Percentiles rank a stretch among this genome's conserved stretches.
Conservation (phyloP, 139 green algal species). For the Chlamydomonas eustigma region DNA sequence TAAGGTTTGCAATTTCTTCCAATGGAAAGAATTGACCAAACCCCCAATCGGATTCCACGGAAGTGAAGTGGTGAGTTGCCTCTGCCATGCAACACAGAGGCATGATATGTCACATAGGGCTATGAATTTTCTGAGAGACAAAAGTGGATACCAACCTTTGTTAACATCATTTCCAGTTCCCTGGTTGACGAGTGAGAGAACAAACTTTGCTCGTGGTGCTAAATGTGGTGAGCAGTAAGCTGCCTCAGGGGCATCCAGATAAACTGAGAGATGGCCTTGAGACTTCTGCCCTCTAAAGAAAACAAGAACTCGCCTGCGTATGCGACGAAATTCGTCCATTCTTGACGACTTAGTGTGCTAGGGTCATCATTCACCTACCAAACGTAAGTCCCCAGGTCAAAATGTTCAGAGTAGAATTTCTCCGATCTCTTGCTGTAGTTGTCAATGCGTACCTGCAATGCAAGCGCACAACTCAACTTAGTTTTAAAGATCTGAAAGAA, state of each 20-base stretch:
- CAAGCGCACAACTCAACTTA: not conserved
- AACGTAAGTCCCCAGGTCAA: slow-evolving; percentile 71
- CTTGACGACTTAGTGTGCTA: not conserved
- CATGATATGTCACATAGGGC: not conserved
- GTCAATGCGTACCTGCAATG: slow-evolving; percentile 44
- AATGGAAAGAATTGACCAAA: slow-evolving; percentile 79
- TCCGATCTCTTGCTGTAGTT: slow-evolving; percentile 30
- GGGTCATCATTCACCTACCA: slow-evolving; percentile 49
- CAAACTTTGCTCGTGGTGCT: slow-evolving; percentile 70
- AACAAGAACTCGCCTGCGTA: slow-evolving; percentile 70
- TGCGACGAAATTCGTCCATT: not conserved
- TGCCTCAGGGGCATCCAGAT: slow-evolving; percentile 71
- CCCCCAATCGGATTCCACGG: slow-evolving; percentile 75
- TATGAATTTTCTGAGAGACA: not conserved
- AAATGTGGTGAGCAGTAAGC: slow-evolving; percentile 47
- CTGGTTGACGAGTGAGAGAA: slow-evolving; percentile 73
- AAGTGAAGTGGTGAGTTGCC: slow-evolving; percentile 66
- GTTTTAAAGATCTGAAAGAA: not conserved
- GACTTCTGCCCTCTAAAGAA: slow-evolving; percentile 62
- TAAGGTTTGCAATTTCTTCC: slow-evolving; percentile 50
- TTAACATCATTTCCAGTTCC: slow-evolving; percentile 36
- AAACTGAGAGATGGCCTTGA: slow-evolving; percentile 51
- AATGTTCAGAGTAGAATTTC: slow-evolving; percentile 60
- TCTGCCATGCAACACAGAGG: slow-evolving; percentile 35
- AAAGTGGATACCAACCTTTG: slow-evolving; percentile 45